A percentile compares a stretch with the other conserved stretches of the same genome.
Evolutionary conservation across 2,329 filamentous ascomycete genomes (phyloP).

Genomic region (Xylaria sp.): DNA sequence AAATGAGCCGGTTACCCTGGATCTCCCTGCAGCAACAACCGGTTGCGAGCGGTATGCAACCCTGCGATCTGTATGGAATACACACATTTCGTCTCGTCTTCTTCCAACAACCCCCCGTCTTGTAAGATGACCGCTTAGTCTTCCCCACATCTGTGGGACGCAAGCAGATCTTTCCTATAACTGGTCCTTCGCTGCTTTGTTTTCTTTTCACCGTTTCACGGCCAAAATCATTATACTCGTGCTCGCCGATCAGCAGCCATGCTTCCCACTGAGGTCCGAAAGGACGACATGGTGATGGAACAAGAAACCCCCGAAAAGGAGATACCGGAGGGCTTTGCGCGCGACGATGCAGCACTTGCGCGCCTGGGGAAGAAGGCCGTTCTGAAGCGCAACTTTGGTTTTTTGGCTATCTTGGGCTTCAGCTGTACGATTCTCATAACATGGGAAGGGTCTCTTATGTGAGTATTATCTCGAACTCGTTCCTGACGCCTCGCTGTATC

Average conservation of each 20-base stretch:
- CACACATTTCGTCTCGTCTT: background rate
- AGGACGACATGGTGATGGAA: constrained; percentile 16
- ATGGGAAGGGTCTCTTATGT: constrained; percentile 25
- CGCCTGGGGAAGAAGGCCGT: constrained; percentile 23
- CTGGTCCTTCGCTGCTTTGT: too few relatives aligned
- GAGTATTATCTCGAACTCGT: background rate
- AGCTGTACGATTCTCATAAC: constrained; percentile 26
- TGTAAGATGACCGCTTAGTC: background rate
- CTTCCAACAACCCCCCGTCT: background rate
- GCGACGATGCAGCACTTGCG: constrained; percentile 14
- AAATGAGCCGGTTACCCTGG: too few relatives aligned
- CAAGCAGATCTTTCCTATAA: too few relatives aligned
- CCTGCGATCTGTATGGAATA: background rate
- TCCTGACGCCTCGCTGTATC: background rate
- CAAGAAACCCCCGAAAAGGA: background rate
- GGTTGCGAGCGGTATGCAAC: constrained; percentile 2
- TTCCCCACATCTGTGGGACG: background rate
- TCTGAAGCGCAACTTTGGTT: constrained; percentile 24
- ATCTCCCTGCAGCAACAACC: too few relatives aligned
- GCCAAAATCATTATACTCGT: too few relatives aligned
- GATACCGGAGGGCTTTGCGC: background rate
- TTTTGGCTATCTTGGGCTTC: constrained; percentile 25
- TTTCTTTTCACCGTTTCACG: too few relatives aligned
- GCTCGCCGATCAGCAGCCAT: too few relatives aligned
- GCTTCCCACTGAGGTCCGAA: background rate